Base-by-base conservation (phyloP, 2,329 filamentous ascomycete genomes). In the Fusarium camptoceras region DNA sequence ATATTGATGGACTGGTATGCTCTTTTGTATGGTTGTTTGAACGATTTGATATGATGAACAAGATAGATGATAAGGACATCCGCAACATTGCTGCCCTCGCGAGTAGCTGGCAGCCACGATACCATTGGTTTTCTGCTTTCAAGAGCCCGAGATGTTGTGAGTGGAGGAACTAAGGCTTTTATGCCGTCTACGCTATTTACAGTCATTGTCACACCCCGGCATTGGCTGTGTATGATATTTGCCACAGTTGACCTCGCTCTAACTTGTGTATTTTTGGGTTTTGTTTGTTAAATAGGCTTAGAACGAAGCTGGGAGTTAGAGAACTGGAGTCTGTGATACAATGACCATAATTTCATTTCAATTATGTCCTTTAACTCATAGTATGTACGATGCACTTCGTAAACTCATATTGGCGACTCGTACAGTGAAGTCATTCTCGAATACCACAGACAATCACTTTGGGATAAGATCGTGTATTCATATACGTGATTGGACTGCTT, bases 31-130 rank as follows among this genome's bases (percentile, higher is more conserved):
- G 24, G 24, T 5, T 25, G 24, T 25, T 25, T 25, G 24, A 25
- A 25, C 24, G 24, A 25, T 25, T 25, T 25, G 24, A 25, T 25
- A 25, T 25, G 24, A 25, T 6, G 24, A 25, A 25, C 24, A 25
- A 25, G 24, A 25, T 25, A 25, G 24, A 25, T 25, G 24, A 25
- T 25, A 25, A 25, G 24, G 24, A 25, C 24, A 25, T 25, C 24
- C 24, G 34, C 34, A 28, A 41, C 25, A 50, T 50, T 49, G 46
- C 55, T 58, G 34, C 55, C 55, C 37, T 43, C 24, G n/a, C 46
- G 44, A 49, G 55, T 34, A 43, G 34, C 10, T n/a, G 55, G 55
- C 25, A 50, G 55, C 37, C 43, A 25, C 39, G 46, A 58, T 58
- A 58, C 55, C 55, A 58, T 31, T 25, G 37, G 18, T 43, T 24